Percentiles rank a stretch among this genome's conserved stretches.
phyloP scores from a whole-genome alignment of 208 protist genomes.

The Leptomonas pyrrhocoris region DNA sequence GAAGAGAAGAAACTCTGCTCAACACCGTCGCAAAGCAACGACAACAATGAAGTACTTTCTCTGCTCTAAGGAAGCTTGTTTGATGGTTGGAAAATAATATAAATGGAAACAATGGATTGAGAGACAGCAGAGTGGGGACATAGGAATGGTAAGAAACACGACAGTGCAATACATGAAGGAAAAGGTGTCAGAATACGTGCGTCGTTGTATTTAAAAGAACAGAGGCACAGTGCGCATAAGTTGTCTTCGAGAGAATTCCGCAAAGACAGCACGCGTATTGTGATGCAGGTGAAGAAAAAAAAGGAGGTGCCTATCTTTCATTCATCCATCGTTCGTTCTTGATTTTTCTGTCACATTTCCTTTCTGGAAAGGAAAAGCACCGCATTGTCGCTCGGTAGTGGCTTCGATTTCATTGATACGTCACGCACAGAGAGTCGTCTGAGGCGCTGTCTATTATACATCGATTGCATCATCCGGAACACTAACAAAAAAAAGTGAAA shows the following conservation, averaged over 20 bases:
- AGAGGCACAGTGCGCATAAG: not conserved
- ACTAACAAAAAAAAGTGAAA: constrained; percentile 2
- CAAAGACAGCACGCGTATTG: too few species aligned
- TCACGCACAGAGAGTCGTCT: not conserved
- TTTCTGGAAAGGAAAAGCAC: too few species aligned
- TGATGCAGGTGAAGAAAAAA: constrained; percentile 1
- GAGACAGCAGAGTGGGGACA: too few species aligned
- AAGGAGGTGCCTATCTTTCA: not conserved
- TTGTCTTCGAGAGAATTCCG: not conserved
- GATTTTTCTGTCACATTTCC: not conserved
- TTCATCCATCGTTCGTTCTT: not conserved
- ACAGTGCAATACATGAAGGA: too few species aligned
- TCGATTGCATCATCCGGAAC: not conserved
- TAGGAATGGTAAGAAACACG: too few species aligned
- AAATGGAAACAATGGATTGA: too few species aligned
- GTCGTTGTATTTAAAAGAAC: not conserved
- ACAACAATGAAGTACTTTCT: too few species aligned
- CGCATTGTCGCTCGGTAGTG: not conserved
- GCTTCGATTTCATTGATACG: not conserved
- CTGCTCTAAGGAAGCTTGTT: too few species aligned
- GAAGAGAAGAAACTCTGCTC: not conserved
- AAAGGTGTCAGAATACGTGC: too few species aligned
- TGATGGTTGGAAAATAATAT: too few species aligned
- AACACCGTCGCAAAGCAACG: too few species aligned
- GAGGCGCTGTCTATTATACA: not conserved